Evolutionary conservation across 1,284 basidiomycete species (phyloP).

Genomic region (Leccinum discolor): DNA sequence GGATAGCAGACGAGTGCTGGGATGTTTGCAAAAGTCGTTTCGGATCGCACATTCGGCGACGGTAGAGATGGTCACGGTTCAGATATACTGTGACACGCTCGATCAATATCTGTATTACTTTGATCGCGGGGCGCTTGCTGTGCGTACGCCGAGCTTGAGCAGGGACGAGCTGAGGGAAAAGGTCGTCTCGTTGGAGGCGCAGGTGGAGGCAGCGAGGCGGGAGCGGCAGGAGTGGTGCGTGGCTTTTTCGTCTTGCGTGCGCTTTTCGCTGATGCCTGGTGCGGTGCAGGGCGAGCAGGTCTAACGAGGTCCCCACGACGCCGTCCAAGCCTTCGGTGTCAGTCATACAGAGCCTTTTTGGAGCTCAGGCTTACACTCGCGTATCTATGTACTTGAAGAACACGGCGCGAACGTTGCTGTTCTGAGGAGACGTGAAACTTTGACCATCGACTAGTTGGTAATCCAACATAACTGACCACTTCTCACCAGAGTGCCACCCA

Average conservation of each 20-base stretch:
- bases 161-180: slow-evolving; percentile 61
- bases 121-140: no score
- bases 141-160: slow-evolving; percentile 37
- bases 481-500: no score
- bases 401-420: slow-evolving; percentile 56
- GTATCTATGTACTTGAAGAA: slow-evolving; percentile 55
- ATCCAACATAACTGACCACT: no score
- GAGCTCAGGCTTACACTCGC: slow-evolving; percentile 61
- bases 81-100: no score
- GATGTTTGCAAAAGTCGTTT: no score
- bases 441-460: no score
- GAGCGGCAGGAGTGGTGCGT: slow-evolving; percentile 59
- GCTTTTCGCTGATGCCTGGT: neutral
- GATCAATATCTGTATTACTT: no score
- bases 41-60: no score
- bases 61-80: no score
- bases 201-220: slow-evolving; percentile 55
- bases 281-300: slow-evolving; percentile 39
- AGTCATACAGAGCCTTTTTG: slow-evolving; percentile 52
- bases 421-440: slow-evolving; percentile 48
- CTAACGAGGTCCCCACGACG: slow-evolving; percentile 30
- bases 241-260: neutral
- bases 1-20: no score
- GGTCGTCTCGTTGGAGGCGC: slow-evolving; percentile 59
- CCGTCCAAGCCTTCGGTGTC: slow-evolving; percentile 52